Base-by-base conservation (phyloP, 805 yeast genomes). In the Cyberlindnera maclurae region DNA sequence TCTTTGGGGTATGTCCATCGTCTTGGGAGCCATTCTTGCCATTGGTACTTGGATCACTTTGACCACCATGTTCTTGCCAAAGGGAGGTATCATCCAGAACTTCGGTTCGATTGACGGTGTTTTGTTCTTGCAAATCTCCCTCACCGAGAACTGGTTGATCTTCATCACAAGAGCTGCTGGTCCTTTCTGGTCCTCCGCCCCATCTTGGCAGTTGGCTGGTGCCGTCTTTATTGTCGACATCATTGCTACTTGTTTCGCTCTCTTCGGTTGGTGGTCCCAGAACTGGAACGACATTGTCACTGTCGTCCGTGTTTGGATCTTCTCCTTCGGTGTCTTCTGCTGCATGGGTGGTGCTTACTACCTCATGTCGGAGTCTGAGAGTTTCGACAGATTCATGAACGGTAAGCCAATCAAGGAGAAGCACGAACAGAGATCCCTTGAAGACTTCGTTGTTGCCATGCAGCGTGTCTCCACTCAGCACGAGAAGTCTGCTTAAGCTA, bases 261-360 rank as follows among this genome's bases (percentile, higher is more conserved):
- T 87, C 62, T 88, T 86, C 79, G 96, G 96, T 58, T 88, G 95
- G 96, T 87, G 94, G 90, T 82, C 94, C 52, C 95, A 85, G 70
- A 88, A 88, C 80, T 86, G 93, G 88, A 88, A 90, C 65, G 95
- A 90, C 70, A 82, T 88, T 55, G 96, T 88, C 55, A 80, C 96
- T 42, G 94, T 88, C 63, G 89, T 82, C 65, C 82, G 96, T 76
- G 78, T 83, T 68, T 88, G 93, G 93, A 70, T 88, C 63, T 87
- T 85, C 86, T 87, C 96, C 47, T 82, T 88, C 73, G 96, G 96
- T 77, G 82, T 84, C 69, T 88, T 88, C 90, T 88, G 95, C 76
- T 77, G 81, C 68, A 68, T 87, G 74, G 95, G 95, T 67, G 96
- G 96, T 77, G 85, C 90, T 60, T 88, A 88, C 84, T 89, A 83